Percentiles rank a stretch among this genome's conserved stretches.
phyloP scores from a whole-genome alignment of 108 stramenopile species.

The Aurantiochytrium sp. region DNA sequence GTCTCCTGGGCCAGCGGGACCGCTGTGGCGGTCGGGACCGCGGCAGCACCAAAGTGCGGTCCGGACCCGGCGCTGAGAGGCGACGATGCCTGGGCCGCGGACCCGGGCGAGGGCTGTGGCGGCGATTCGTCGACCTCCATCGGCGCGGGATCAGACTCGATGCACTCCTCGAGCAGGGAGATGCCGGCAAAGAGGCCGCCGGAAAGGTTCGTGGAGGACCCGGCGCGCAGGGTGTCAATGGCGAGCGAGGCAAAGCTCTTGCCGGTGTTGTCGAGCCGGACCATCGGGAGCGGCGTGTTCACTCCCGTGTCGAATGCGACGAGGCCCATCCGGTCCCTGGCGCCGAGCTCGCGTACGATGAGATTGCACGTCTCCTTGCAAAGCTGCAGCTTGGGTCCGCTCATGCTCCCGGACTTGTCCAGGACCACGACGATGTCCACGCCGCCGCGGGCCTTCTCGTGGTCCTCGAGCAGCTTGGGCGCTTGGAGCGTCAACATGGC shows the following conservation, averaged over 20 bases:
- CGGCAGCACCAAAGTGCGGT: no score
- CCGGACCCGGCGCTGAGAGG: no score
- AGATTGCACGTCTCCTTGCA: conserved; percentile 62
- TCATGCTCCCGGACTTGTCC: conserved; percentile 56
- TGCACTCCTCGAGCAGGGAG: conserved; percentile 31
- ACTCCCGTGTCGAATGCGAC: conserved; percentile 54
- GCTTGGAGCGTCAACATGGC: background rate
- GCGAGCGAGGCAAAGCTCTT: conserved; percentile 44
- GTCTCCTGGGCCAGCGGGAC: no score
- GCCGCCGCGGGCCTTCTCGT: conserved; percentile 42
- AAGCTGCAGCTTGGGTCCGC: conserved; percentile 51
- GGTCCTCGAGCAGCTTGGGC: background rate
- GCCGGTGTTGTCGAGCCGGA: conserved; percentile 35
- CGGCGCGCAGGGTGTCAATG: conserved; percentile 29
- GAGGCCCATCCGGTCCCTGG: conserved; percentile 62
- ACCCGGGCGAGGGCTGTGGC: no score
- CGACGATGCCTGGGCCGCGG: no score
- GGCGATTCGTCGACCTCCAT: no score
- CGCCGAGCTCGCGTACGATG: conserved; percentile 49
- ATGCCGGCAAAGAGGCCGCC: conserved; percentile 27
- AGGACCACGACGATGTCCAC: conserved; percentile 64
- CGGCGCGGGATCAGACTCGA: no score
- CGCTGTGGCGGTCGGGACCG: no score
- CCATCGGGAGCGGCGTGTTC: conserved; percentile 48
- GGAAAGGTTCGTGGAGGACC: conserved; percentile 20